phyloP scores from a whole-genome alignment of 2,329 filamentous ascomycete genomes.

The Paraphaeosphaeria minitans region DNA sequence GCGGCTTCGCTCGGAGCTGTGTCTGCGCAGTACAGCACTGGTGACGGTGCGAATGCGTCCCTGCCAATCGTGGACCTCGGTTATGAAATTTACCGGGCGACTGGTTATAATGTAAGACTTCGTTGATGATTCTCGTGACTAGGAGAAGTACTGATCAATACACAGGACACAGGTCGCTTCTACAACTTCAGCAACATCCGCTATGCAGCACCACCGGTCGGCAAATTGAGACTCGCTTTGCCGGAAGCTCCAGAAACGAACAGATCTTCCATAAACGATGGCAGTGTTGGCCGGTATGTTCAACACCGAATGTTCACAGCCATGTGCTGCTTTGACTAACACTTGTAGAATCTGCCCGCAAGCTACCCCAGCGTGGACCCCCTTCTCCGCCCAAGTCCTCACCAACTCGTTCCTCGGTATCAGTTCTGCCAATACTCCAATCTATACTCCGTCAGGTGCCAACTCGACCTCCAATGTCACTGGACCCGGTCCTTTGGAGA shows the following conservation, averaged over 20 bases:
- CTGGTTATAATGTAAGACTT: slow-evolving; percentile 50
- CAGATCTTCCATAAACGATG: slow-evolving; percentile 53
- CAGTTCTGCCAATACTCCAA: slow-evolving; percentile 35
- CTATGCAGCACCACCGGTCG: slow-evolving; percentile 60
- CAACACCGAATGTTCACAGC: not conserved
- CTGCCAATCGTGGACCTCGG: slow-evolving; percentile 59
- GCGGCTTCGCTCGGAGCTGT: slow-evolving; percentile 30
- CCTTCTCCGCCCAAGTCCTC: slow-evolving; percentile 42
- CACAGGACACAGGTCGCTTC: slow-evolving; percentile 46
- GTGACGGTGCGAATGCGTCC: slow-evolving; percentile 17
- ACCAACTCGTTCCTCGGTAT: slow-evolving; percentile 33
- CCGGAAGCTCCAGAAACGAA: slow-evolving; percentile 52
- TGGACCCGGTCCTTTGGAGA: slow-evolving; percentile 33
- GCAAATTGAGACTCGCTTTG: slow-evolving; percentile 56
- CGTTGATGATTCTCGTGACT: not conserved
- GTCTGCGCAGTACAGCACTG: slow-evolving; percentile 22
- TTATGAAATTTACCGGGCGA: slow-evolving; percentile 58
- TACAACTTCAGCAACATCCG: slow-evolving; percentile 64
- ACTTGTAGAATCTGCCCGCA: slow-evolving; percentile 42
- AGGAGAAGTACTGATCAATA: slow-evolving; percentile 8
- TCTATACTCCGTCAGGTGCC: slow-evolving; percentile 30
- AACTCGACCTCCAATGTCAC: slow-evolving; percentile 33
- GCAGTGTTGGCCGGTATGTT: slow-evolving; percentile 42
- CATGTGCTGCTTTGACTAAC: slow-evolving; percentile 1
- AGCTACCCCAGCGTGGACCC: slow-evolving; percentile 51